Percentiles rank a stretch among this genome's conserved stretches.
Conservation (phyloP, 768 basidiomycete species). For the Boletus patriciae region DNA sequence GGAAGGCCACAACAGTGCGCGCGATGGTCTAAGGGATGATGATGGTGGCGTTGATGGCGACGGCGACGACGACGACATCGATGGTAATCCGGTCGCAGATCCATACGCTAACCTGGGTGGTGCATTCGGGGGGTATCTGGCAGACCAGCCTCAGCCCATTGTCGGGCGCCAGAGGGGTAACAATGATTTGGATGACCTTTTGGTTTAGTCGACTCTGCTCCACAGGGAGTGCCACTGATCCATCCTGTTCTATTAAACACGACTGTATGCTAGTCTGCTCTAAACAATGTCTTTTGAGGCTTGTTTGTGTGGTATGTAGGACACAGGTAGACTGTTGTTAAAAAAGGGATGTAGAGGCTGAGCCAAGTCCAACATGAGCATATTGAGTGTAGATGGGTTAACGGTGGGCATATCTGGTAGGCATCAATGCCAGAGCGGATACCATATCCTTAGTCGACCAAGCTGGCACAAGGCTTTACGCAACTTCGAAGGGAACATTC, state of each 20-base stretch:
- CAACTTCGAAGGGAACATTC: neutral
- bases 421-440: neutral
- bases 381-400: neutral
- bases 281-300: neutral
- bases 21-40: constrained; percentile 25
- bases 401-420: neutral
- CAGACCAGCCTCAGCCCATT: constrained; percentile 72
- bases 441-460: neutral
- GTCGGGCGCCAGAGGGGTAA: constrained; percentile 39
- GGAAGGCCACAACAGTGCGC: constrained; percentile 3
- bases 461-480: neutral
- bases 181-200: constrained; percentile 63
- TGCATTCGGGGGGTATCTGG: constrained; percentile 71
- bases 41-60: constrained; percentile 33
- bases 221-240: neutral
- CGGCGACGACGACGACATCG: constrained; percentile 45
- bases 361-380: neutral
- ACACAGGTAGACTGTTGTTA: neutral
- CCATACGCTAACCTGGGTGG: constrained; percentile 83
- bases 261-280: constrained; percentile 5
- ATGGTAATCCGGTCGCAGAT: constrained; percentile 43
- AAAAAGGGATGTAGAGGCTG: neutral
- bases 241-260: neutral
- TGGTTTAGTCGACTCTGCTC: constrained; percentile 44
- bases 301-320: constrained; percentile 12